Base-by-base conservation (phyloP, 305 asterid genomes). In the Nicotiana rustica region DNA sequence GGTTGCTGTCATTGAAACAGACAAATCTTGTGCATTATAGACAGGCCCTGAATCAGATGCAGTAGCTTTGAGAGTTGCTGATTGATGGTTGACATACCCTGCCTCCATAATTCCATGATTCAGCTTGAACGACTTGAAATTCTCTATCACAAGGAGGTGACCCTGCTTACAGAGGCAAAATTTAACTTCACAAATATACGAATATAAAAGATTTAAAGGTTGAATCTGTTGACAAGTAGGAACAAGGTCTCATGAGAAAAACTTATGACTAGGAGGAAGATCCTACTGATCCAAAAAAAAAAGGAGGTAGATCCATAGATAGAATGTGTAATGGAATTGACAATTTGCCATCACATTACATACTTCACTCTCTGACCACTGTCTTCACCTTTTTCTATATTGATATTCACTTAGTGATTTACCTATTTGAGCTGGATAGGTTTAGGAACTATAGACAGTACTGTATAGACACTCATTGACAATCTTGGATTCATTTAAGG, bases 31-130 rank as follows among this genome's bases (percentile, higher is more conserved):
- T 60, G 90, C 97, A 88, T 91, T 82, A 77, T 84, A 80, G 81
- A 61, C 86, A 69, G 89, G 33, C 41, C 62, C 87, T 38, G 84
- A 44, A 80, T 86, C 89, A 65, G 90, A 47, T 33, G 76, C 59
- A 71, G 90, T 55, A 75, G 94, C 83, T 64, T 86, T 84, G 67
- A 86, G 80, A 81, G 85, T 33, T 82, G 98, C 91, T 65, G 94
- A 89, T 82, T 90, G 91, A 84, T 95, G 99, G 86, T 87, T 90
- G 82, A 88, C 89, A 84, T 95, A 95, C 67, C 94, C 97, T 41
- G 79, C 91, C 89, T 95, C 99, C 99, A 95, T 95, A 82, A 94
- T 94, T 83, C 97, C 99, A 76, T 95, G 99, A 85, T 95, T 94
- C 76, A 95, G 93, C 84, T 90, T 87, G 76, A 95, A 90, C 60